Base-by-base conservation (phyloP, 108 stramenopile species). In the Ochromonas danica region DNA sequence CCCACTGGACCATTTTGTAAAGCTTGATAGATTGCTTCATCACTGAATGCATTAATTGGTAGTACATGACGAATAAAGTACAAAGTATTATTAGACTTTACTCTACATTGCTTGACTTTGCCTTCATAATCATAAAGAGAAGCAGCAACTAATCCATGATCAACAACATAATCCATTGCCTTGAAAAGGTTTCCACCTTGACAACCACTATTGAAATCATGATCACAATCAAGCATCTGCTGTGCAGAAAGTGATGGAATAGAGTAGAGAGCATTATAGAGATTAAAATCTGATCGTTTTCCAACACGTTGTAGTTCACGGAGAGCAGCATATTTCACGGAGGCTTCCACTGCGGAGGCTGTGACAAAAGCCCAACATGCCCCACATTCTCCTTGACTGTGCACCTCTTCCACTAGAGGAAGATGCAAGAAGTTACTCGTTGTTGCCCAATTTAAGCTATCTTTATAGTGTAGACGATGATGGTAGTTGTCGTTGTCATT, bases 281-380 rank as follows among this genome's bases (percentile, higher is more conserved):
- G 45, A 51, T 14, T 51, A 51, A 51, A 14, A n/a, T n/a, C n/a
- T n/a, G n/a, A n/a, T n/a, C n/a, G n/a, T n/a, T n/a, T n/a, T n/a
- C n/a, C n/a, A n/a, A n/a, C n/a, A n/a, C n/a, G n/a, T n/a, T n/a
- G n/a, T n/a, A n/a, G n/a, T n/a, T n/a, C n/a, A n/a, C n/a, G n/a
- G n/a, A n/a, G n/a, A n/a, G n/a, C 39, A 39, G 36, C 71, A 0
- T 41, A 36, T 39, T 38, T 38, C 22, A 81, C n/a, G 31, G 72
- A 33, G 36, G 70, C 71, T 43, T 81, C 65, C 35, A 40, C 57
- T 40, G 80, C 40, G 22, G 31, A 17, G n/a, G 35, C 38, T 0
- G 71, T 70, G 25, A 60, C 43, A 43, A 81, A 81, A 1, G 80
- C 71, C 80, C 80, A 81, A 72, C 80, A 81, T 25, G 70, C 71